A percentile compares a stretch with the other conserved stretches of the same genome.
phyloP scores from a whole-genome alignment of 1,284 basidiomycete species.

The Anthracocystis setariae region DNA sequence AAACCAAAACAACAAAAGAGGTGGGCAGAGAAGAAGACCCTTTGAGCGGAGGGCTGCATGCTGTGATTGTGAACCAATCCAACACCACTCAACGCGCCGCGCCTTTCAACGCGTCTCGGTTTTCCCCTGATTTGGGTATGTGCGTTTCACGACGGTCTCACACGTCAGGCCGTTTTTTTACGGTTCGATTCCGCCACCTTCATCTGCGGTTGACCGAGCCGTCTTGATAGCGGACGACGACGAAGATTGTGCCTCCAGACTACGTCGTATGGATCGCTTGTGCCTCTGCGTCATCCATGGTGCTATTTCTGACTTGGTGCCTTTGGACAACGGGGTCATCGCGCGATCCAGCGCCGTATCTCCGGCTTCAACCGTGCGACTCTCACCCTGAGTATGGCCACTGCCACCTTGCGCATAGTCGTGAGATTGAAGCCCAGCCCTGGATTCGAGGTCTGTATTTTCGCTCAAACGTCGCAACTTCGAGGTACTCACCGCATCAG shows the following conservation, averaged over 20 bases:
- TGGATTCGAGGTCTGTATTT: no score
- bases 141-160: neutral
- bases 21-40: neutral
- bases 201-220: neutral
- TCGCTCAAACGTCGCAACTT: neutral
- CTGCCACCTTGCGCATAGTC: neutral
- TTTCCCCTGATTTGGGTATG: neutral
- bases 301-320: conserved; percentile 23
- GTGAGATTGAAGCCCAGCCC: neutral
- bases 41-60: conserved; percentile 11
- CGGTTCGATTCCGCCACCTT: neutral
- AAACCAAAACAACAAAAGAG: neutral
- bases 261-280: conserved; percentile 27
- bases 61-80: conserved; percentile 25
- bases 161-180: neutral
- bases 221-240: neutral
- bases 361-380: neutral
- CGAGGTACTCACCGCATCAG: neutral
- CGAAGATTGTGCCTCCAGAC: conserved; percentile 6
- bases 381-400: neutral
- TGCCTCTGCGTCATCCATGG: conserved; percentile 29
- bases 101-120: conserved; percentile 24
- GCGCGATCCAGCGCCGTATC: neutral
- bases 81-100: conserved; percentile 50
- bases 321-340: neutral